phyloP scores from a whole-genome alignment of 306 rosid species.

The Dalbergia cultrata region DNA sequence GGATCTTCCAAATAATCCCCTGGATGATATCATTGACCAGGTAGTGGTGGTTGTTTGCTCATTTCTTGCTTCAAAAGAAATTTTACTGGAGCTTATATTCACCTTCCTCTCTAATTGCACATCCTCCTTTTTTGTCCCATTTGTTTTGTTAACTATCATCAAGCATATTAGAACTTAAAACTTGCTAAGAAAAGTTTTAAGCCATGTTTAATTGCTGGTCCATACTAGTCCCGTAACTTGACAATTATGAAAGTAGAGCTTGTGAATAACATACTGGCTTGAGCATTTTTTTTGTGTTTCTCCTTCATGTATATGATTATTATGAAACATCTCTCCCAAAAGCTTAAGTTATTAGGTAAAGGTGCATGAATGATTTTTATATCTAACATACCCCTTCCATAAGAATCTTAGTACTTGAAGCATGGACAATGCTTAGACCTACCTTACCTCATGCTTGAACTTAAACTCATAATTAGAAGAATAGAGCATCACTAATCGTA shows the following conservation, averaged over 20 bases:
- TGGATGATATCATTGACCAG: conserved; percentile 97
- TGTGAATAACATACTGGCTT: neutral
- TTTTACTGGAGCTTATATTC: neutral
- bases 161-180: conserved; percentile 6
- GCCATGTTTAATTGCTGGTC: conserved; percentile 30
- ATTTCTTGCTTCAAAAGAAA: neutral
- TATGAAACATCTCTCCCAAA: too few species aligned
- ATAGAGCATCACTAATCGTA: too few species aligned
- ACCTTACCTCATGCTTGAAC: too few species aligned
- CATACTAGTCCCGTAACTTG: neutral
- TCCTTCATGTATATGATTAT: too few species aligned
- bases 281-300: too few species aligned
- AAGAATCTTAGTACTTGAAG: too few species aligned
- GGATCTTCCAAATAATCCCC: conserved; percentile 95
- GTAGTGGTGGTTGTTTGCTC: conserved; percentile 52
- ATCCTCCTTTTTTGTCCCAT: neutral
- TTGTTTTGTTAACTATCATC: conserved; percentile 13
- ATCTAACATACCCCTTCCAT: too few species aligned
- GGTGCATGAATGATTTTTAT: too few species aligned
- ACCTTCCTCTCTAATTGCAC: neutral
- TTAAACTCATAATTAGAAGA: too few species aligned
- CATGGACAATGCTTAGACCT: too few species aligned
- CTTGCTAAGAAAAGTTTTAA: neutral
- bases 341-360: too few species aligned
- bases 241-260: conserved; percentile 4